Conservation (phyloP, 202 grass and related monocot genomes). For the Zoysia matrella region DNA sequence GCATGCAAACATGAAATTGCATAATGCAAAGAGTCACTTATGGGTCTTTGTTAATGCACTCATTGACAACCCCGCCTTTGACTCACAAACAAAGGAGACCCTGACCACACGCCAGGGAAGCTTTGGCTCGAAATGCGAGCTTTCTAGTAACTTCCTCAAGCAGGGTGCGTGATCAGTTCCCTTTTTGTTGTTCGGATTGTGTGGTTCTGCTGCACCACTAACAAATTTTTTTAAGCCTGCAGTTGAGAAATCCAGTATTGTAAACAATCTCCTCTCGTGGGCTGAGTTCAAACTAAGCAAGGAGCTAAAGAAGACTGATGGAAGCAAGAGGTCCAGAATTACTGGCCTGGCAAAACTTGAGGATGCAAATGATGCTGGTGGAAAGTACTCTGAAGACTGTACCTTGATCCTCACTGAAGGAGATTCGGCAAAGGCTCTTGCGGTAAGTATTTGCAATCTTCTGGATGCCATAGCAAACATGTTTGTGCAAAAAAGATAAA, state of each 20-base stretch:
- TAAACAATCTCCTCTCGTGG: slow-evolving; percentile 76
- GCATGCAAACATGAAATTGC: slow-evolving; percentile 79
- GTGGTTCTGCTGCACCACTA: background rate
- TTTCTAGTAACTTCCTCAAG: slow-evolving; percentile 68
- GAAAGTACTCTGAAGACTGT: slow-evolving; percentile 68
- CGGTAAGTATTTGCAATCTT: slow-evolving; percentile 55
- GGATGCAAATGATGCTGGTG: slow-evolving; percentile 94
- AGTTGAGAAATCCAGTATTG: slow-evolving; percentile 71
- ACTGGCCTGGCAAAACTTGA: slow-evolving; percentile 82
- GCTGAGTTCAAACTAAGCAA: slow-evolving; percentile 93
- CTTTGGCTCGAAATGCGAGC: slow-evolving; percentile 84
- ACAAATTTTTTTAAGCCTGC: slow-evolving; percentile 19
- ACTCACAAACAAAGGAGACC: slow-evolving; percentile 97
- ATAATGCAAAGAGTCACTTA: slow-evolving; percentile 74
- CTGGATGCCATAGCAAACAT: background rate
- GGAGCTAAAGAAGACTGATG: slow-evolving; percentile 94
- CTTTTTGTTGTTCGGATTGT: background rate
- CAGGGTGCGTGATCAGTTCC: slow-evolving; percentile 47
- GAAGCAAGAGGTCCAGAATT: slow-evolving; percentile 74
- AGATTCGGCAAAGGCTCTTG: slow-evolving; percentile 95
- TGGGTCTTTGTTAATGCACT: slow-evolving; percentile 95
- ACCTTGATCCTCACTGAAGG: slow-evolving; percentile 97
- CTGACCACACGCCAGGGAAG: slow-evolving; percentile 86
- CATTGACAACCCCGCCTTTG: slow-evolving; percentile 92
- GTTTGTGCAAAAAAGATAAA: slow-evolving; percentile 16